Percentiles rank a stretch among this genome's conserved stretches.
Evolutionary conservation across 495 filamentous ascomycete genomes (phyloP).

Genomic region (Penicillium samsonianum): DNA sequence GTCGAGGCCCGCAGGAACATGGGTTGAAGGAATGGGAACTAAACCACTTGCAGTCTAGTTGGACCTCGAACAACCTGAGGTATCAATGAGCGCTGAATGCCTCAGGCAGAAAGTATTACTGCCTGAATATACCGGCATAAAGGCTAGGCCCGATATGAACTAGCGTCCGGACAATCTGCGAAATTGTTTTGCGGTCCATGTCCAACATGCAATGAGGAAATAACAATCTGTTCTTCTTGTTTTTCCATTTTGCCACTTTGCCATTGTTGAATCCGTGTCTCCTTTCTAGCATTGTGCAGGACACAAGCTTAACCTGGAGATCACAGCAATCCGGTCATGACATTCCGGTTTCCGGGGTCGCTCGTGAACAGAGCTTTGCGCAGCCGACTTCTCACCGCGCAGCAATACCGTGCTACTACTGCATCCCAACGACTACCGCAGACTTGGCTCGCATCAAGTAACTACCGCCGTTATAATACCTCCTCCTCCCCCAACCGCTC

Average conservation of each 20-base stretch:
- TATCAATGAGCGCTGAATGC: neutral
- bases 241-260: neutral
- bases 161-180: slow-evolving; percentile 4
- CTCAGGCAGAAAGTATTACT: neutral
- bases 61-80: neutral
- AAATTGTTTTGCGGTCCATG: slow-evolving; percentile 15
- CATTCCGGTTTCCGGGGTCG: slow-evolving; percentile 18
- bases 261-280: neutral
- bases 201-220: slow-evolving; percentile 4
- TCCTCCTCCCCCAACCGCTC: neutral
- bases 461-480: neutral
- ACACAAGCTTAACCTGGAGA: slow-evolving; percentile 3
- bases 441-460: neutral
- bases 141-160: slow-evolving; percentile 14
- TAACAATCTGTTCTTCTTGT: neutral
- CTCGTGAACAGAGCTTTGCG: slow-evolving; percentile 30
- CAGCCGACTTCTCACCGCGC: slow-evolving; percentile 20
- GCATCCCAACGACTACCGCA: slow-evolving; percentile 2
- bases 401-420: slow-evolving; percentile 14
- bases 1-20: slow-evolving; percentile 13
- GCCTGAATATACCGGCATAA: slow-evolving; percentile 17
- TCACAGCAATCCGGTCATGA: slow-evolving; percentile 17
- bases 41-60: slow-evolving; percentile 25
- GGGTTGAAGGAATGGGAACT: slow-evolving; percentile 13
- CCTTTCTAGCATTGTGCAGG: neutral